Conservation (phyloP, 192 early-diverging fungal species). For the Cetraspora pellucida region DNA sequence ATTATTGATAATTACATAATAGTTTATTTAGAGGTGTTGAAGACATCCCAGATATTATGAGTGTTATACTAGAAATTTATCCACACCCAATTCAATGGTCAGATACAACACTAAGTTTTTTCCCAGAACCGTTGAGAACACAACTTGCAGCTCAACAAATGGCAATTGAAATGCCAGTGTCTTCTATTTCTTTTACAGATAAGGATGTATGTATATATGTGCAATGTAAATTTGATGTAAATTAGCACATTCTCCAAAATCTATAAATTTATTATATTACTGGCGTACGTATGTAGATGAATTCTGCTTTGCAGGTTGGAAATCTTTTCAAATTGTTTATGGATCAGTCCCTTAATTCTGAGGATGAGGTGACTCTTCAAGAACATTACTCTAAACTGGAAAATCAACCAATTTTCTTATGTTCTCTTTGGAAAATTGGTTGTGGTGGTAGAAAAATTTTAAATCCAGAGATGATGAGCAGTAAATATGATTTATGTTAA, state of each 20-base stretch:
- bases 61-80: conserved; percentile 53
- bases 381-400: conserved; percentile 62
- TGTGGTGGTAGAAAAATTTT: conserved; percentile 46
- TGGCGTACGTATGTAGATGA: background rate
- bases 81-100: conserved; percentile 58
- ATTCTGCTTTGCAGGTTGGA: conserved; percentile 6
- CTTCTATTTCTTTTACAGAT: conserved; percentile 12
- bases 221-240: too few species aligned
- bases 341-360: background rate
- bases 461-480: conserved; percentile 12
- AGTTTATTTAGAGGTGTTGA: conserved; percentile 46
- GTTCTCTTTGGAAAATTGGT: conserved; percentile 63
- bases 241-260: background rate
- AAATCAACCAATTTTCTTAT: conserved; percentile 67
- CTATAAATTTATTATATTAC: background rate
- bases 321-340: conserved; percentile 10
- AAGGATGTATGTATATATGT: conserved; percentile 15
- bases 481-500: conserved; percentile 6
- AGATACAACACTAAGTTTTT: conserved; percentile 51
- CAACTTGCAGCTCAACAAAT: conserved; percentile 43
- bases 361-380: conserved; percentile 35
- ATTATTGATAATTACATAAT: background rate
- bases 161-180: conserved; percentile 25
- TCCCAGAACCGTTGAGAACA: conserved; percentile 52
- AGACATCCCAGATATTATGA: conserved; percentile 54